Evolutionary conservation across 108 stramenopile genomes (phyloP), one percentile per base, ranked within the genome.

Genomic region (Fistulifera pelliculosa): DNA sequence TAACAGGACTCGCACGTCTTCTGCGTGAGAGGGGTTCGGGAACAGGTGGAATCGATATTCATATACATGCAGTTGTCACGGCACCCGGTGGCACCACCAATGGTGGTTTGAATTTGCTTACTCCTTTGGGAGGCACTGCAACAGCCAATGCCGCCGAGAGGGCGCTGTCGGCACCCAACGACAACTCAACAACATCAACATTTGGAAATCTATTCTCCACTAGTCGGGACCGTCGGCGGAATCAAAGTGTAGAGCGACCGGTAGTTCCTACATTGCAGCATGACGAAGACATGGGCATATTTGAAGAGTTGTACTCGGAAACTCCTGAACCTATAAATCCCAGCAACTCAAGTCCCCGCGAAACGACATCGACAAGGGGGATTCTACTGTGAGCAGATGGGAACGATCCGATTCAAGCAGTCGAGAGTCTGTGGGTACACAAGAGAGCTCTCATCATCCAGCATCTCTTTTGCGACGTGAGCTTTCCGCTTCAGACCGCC

Each of bases 21-120:
- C 25, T 75, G 27, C 55, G 63, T 17, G 59, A 55, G 3, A 43
- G 69, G 10, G 73, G 71, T 19, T 66, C 60, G 13, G 64, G 51
- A 8, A 50, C 31, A 14, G 67, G 77, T 24, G 85, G 85, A 1
- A 85, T 89, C 56, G 92, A 93, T 53, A 90, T 94, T 77, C 92
- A 94, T 47, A 90, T 94, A 31, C 92, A 94, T 56, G 92, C 88
- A 2, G 73, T 90, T 56, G 92, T 90, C 1, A 90, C 83, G 19
- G 76, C 81, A 23, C 85, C 85, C 0, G 77, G 77, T 18, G 74
- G 73, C 61, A 41, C 38, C 38, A 8, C 54, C 11, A 15, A 42
- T 38, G 73, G 61, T 1, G 72, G 67, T 27, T 69, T 65, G 0
- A 65, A 58, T 27, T 4, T 45, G 19, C 21, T 45, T 3, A 11